Percentiles rank a stretch among this genome's conserved stretches.
Evolutionary conservation across 805 yeast species (phyloP).

Genomic region (Barnettozyma siamensis): DNA sequence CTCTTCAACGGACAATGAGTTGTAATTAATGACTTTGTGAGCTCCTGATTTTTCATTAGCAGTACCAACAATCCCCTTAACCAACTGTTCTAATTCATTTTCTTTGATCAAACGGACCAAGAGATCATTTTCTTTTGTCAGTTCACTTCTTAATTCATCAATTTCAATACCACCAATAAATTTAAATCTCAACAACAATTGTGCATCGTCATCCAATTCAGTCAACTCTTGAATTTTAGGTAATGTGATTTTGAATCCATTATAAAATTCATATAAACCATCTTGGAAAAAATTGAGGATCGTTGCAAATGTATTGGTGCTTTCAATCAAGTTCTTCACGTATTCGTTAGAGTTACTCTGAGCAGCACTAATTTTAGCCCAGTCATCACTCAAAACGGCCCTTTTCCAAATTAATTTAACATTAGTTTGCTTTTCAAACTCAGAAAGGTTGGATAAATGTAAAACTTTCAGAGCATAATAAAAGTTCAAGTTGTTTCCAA

Average conservation of each 20-base stretch:
- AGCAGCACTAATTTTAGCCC: constrained; percentile 36
- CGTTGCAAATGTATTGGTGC: constrained; percentile 42
- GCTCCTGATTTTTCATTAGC: constrained; percentile 33
- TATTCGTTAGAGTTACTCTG: constrained; percentile 37
- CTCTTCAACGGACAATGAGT: constrained; percentile 28
- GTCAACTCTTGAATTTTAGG: constrained; percentile 24
- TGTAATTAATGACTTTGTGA: constrained; percentile 32
- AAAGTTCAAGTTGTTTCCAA: constrained; percentile 26
- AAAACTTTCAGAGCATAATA: constrained; percentile 47
- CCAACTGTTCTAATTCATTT: constrained; percentile 21
- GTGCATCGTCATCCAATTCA: constrained; percentile 15
- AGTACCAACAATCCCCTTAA: constrained; percentile 32
- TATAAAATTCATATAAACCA: constrained; percentile 24
- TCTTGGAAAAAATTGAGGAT: constrained; percentile 32
- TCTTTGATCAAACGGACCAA: constrained; percentile 12
- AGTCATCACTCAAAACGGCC: constrained; percentile 47
- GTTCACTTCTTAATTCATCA: constrained; percentile 20
- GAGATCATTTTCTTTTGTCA: constrained; percentile 20
- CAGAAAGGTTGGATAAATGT: constrained; percentile 28
- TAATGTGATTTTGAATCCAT: constrained; percentile 22
- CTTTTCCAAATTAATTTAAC: constrained; percentile 52
- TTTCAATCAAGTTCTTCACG: constrained; percentile 33
- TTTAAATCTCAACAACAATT: constrained; percentile 18
- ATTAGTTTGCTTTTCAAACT: constrained; percentile 28
- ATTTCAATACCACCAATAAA: constrained; percentile 21